These are phyloP conservation scores for Oxytropis ochrocephala DNA, from an alignment of 306 rosid species.

Conservation along the genomic window DNA sequence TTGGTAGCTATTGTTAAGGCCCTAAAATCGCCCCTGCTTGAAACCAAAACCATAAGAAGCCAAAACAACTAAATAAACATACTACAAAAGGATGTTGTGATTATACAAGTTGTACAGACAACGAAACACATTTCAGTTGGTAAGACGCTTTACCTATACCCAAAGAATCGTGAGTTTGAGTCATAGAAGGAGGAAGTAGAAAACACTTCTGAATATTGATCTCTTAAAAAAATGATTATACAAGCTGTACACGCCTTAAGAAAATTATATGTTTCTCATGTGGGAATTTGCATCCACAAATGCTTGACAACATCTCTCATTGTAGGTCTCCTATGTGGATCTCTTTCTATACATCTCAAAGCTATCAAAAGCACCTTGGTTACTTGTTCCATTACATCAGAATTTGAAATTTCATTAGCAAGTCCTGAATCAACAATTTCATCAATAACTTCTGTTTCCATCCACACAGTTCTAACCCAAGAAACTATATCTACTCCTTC, in stretches of 20 bases:
- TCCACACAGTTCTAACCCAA: conserved; percentile 50
- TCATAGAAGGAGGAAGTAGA: too few relatives aligned
- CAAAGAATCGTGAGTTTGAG: too few relatives aligned
- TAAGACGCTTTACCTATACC: too few relatives aligned
- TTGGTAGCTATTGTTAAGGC: too few relatives aligned
- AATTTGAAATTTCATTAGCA: conserved; percentile 32
- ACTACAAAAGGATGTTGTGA: background rate
- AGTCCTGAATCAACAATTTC: conserved; percentile 49
- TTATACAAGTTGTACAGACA: background rate
- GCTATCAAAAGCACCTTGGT: conserved; percentile 40
- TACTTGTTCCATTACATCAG: conserved; percentile 33
- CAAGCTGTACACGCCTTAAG: background rate
- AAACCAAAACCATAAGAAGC: too few relatives aligned
- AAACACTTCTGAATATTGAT: too few relatives aligned
- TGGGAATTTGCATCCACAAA: conserved; percentile 17
- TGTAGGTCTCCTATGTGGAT: conserved; percentile 47
- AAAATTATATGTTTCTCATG: background rate
- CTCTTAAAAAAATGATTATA: too few relatives aligned
- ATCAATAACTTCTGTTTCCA: conserved; percentile 27
- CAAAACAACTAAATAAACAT: too few relatives aligned
- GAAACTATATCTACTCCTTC: conserved; percentile 41
- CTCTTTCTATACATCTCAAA: conserved; percentile 48
- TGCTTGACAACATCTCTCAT: conserved; percentile 55
- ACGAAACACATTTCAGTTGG: too few relatives aligned
- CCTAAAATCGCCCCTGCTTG: too few relatives aligned